phyloP scores from a whole-genome alignment of 1,284 basidiomycete species.

The Malassezia yamatoensis region DNA sequence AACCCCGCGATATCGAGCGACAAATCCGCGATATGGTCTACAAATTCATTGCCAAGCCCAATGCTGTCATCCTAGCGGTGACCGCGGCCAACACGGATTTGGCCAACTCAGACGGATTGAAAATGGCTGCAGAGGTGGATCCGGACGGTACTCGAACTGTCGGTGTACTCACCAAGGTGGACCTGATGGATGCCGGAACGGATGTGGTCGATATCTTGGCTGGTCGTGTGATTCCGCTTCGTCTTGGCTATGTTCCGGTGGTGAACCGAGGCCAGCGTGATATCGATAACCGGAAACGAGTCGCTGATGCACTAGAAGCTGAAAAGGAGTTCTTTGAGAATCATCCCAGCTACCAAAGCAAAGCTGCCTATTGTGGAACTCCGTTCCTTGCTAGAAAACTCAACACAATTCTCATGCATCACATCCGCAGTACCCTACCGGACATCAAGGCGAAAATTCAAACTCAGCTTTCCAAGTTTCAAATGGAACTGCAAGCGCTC shows the following conservation, averaged over 20 bases:
- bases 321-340: slow-evolving; percentile 89
- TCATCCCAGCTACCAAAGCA: slow-evolving; percentile 81
- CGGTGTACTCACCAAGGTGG: slow-evolving; percentile 94
- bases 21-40: slow-evolving; percentile 94
- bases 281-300: slow-evolving; percentile 75
- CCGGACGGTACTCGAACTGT: slow-evolving; percentile 89
- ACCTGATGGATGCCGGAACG: slow-evolving; percentile 93
- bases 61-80: slow-evolving; percentile 74
- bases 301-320: slow-evolving; percentile 70
- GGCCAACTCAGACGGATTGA: slow-evolving; percentile 95
- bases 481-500: slow-evolving; percentile 68
- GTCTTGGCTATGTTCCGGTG: slow-evolving; percentile 91
- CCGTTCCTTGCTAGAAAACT: slow-evolving; percentile 93
- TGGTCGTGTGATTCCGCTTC: slow-evolving; percentile 82
- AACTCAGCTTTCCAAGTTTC: slow-evolving; percentile 75
- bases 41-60: slow-evolving; percentile 87
- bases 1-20: slow-evolving; percentile 92
- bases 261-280: slow-evolving; percentile 94
- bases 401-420: slow-evolving; percentile 97
- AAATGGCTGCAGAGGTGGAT: slow-evolving; percentile 90
- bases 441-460: slow-evolving; percentile 91
- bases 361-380: slow-evolving; percentile 91
- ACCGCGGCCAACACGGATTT: slow-evolving; percentile 92
- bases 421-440: slow-evolving; percentile 87
- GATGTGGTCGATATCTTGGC: slow-evolving; percentile 98